These are phyloP conservation scores for Debaryomyces subglobosus DNA, from an alignment of 1,139 yeast species.

Conservation along the genomic window DNA sequence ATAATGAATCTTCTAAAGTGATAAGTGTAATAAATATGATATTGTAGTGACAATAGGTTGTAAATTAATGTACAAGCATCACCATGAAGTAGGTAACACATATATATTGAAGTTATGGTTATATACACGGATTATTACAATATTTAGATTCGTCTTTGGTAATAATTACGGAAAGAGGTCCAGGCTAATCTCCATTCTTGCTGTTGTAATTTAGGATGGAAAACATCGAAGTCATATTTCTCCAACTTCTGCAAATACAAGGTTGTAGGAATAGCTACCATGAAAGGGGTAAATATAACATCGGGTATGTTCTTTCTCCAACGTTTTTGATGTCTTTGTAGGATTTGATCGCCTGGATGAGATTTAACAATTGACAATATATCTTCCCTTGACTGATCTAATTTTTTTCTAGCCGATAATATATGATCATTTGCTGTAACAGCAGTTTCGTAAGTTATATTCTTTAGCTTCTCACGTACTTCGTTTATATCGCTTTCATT, in stretches of 20 bases:
- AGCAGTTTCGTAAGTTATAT: slow-evolving; percentile 71
- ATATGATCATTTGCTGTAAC: slow-evolving; percentile 81
- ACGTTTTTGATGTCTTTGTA: slow-evolving; percentile 33
- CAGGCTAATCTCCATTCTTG: slow-evolving; percentile 78
- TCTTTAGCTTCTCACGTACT: slow-evolving; percentile 47
- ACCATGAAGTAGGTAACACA: not conserved
- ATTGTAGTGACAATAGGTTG: not conserved
- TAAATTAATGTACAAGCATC: not conserved
- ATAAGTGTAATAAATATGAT: not conserved
- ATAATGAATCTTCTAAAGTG: not conserved
- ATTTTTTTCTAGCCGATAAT: slow-evolving; percentile 62
- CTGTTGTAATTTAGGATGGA: slow-evolving; percentile 49
- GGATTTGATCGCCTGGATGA: slow-evolving; percentile 30
- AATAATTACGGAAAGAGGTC: slow-evolving; percentile 60
- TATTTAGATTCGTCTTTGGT: slow-evolving; percentile 38
- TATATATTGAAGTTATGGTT: not conserved
- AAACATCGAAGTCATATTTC: slow-evolving; percentile 63
- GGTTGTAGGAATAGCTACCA: slow-evolving; percentile 68
- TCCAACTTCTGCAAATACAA: slow-evolving; percentile 66
- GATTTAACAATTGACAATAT: slow-evolving; percentile 30
- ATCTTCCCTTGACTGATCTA: slow-evolving; percentile 39
- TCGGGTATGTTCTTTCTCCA: slow-evolving; percentile 63
- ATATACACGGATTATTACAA: not conserved
- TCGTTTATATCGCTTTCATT: slow-evolving; percentile 27
- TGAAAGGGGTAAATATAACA: slow-evolving; percentile 65